Base-by-base conservation (phyloP, 208 protist genomes). In the Trypanosoma caninum region DNA sequence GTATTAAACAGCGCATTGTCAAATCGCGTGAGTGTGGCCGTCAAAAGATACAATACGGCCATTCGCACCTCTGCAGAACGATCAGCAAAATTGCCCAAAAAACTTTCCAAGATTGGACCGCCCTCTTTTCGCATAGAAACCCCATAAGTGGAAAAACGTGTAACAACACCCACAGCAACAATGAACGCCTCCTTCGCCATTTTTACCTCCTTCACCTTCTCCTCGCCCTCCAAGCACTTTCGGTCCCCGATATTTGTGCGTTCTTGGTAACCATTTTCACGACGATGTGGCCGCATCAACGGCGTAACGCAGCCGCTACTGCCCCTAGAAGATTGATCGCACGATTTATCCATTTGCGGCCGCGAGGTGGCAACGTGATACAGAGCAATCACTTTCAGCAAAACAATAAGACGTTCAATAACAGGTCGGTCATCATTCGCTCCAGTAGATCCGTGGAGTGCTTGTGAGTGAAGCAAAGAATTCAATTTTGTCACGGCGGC, bases 21-120 rank as follows among this genome's bases (percentile, higher is more conserved):
- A 66, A 89, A 93, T 25, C 86, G 86, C 37, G 68, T 61, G 0
- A 93, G 68, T 23, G 76, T 59, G 10, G 80, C 59, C 1, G 73
- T 55, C 25, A 89, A 64, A 10, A 76, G 58, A 72, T 68, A 78
- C 44, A 89, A 50, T 23, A 65, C 69, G 9, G 56, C 66, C 31
- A 58, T 58, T 54, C 77, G 82, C 55, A 86, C 44, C 37, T 80
- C 72, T 40, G 44, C 11, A 25, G 10, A 37, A 50, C 33, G 37
- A 14, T 65, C 35, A 11, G 48, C 33, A 46, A 34, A 25, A 44
- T 23, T 13, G 14, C 18, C 30, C 23, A 10, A 7, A 8, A 14
- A 22, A 5, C 25, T 38, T 51, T 38, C 38, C 10, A 22, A 44
- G 20, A 11, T 11, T 10, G 30, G 44, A 5, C 27, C 38, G 33